A percentile compares a stretch with the other conserved stretches of the same genome.
Evolutionary conservation across 2,329 filamentous ascomycete species (phyloP).

Genomic region (Ophiostoma montium): DNA sequence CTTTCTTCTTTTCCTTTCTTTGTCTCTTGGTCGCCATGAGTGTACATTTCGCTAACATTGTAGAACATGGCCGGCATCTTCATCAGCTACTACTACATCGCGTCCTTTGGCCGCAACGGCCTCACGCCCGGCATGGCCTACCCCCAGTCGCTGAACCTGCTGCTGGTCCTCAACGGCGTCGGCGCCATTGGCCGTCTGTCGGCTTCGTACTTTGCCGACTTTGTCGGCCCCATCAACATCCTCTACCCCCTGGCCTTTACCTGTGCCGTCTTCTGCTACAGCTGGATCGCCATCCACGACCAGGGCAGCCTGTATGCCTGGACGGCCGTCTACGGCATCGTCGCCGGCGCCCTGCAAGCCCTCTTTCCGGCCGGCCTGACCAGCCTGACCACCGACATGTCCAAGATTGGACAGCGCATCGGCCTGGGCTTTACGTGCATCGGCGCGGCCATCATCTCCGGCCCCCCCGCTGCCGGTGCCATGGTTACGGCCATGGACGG

Average conservation of each 20-base stretch:
- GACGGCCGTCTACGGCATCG: slow-evolving; percentile 35
- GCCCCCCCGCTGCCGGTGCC: slow-evolving; percentile 39
- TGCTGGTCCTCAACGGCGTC: slow-evolving; percentile 39
- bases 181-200: slow-evolving; percentile 33
- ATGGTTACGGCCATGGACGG: slow-evolving; percentile 31
- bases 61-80: slow-evolving; percentile 22
- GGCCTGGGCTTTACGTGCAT: slow-evolving; percentile 37
- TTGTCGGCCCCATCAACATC: slow-evolving; percentile 36
- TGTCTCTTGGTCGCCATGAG: too few species aligned
- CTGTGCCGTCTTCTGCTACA: slow-evolving; percentile 23
- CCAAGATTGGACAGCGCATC: slow-evolving; percentile 40
- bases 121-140: slow-evolving; percentile 7
- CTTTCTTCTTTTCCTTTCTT: too few species aligned
- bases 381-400: slow-evolving; percentile 35
- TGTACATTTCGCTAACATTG: too few species aligned
- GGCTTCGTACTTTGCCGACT: slow-evolving; percentile 33
- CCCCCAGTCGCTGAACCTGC: slow-evolving; percentile 30
- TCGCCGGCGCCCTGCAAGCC: slow-evolving; percentile 33
- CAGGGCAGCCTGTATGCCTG: slow-evolving; percentile 33
- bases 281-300: slow-evolving; percentile 33
- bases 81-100: slow-evolving; percentile 31
- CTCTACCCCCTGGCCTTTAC: slow-evolving; percentile 29
- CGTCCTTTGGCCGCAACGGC: slow-evolving; percentile 20
- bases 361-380: slow-evolving; percentile 37
- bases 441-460: slow-evolving; percentile 37